A percentile compares a stretch with the other conserved stretches of the same genome.
phyloP scores from a whole-genome alignment of 2,329 filamentous ascomycete species.

The Blastomyces percursus region DNA sequence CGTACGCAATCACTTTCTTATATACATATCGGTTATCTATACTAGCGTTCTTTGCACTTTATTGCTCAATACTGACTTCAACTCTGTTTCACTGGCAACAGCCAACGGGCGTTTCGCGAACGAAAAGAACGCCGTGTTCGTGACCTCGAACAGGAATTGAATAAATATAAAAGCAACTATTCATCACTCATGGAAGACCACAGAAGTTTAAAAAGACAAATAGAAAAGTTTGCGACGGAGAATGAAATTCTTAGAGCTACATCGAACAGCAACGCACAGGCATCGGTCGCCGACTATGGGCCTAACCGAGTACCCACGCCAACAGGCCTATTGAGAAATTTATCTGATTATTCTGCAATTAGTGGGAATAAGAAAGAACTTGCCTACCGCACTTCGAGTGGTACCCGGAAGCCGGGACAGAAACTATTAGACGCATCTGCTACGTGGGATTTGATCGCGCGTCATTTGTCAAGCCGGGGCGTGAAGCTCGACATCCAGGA shows the following conservation, averaged over 20 bases:
- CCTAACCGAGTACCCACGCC: conserved; percentile 34
- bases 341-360: conserved; percentile 53
- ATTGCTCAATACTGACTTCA: not conserved
- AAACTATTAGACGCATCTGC: conserved; percentile 62
- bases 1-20: conserved; percentile 43
- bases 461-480: conserved; percentile 62
- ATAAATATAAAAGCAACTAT: conserved; percentile 61
- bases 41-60: not conserved
- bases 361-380: conserved; percentile 18
- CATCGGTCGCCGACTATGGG: not conserved
- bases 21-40: not conserved
- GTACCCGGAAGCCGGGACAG: conserved; percentile 50
- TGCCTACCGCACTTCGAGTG: conserved; percentile 59
- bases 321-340: conserved; percentile 60
- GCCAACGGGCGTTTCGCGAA: conserved; percentile 91
- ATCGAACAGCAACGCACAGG: conserved; percentile 31
- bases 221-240: conserved; percentile 76
- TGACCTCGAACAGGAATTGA: conserved; percentile 80
- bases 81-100: conserved; percentile 31
- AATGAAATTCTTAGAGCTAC: conserved; percentile 88
- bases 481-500: conserved; percentile 71
- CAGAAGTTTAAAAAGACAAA: conserved; percentile 69
- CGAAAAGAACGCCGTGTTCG: conserved; percentile 91
- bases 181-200: conserved; percentile 68
- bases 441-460: conserved; percentile 83